These are phyloP conservation scores for Venturiaceae sp. DNA, from an alignment of 2,329 filamentous ascomycete species.

Conservation along the genomic window DNA sequence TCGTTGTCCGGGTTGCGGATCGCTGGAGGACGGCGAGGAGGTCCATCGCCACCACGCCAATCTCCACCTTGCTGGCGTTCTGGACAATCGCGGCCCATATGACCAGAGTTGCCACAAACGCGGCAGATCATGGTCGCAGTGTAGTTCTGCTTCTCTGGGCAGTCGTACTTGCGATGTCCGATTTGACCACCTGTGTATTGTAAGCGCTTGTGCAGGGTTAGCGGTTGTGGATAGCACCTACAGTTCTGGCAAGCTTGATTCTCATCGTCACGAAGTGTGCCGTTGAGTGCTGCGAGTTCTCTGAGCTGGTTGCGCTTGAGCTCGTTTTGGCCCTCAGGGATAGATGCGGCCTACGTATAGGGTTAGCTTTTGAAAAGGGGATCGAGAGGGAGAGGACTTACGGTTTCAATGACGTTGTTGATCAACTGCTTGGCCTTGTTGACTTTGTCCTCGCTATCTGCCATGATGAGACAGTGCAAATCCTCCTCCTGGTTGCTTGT, in stretches of 20 bases:
- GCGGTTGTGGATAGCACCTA: conserved; percentile 23
- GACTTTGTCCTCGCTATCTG: conserved; percentile 98
- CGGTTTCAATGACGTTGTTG: conserved; percentile 97
- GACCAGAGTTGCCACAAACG: conserved; percentile 93
- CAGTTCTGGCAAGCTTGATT: conserved; percentile 99
- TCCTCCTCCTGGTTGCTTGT: conserved; percentile 99
- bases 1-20: conserved; percentile 72
- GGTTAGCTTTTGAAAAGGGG: conserved; percentile 18
- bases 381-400: conserved; percentile 42
- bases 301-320: conserved; percentile 97
- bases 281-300: conserved; percentile 95
- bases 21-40: conserved; percentile 47
- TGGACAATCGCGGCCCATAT: conserved; percentile 97
- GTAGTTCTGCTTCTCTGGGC: conserved; percentile 93
- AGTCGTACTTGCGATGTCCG: conserved; percentile 97
- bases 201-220: not conserved
- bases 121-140: conserved; percentile 99
- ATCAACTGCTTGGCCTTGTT: conserved; percentile 98
- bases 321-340: conserved; percentile 97
- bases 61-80: conserved; percentile 83
- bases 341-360: conserved; percentile 72
- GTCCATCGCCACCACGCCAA: conserved; percentile 64
- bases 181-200: conserved; percentile 68
- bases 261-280: conserved; percentile 96
- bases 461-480: conserved; percentile 98